Evolutionary conservation across 1,139 yeast species (phyloP).

Genomic region (Citeromyces siamensis): DNA sequence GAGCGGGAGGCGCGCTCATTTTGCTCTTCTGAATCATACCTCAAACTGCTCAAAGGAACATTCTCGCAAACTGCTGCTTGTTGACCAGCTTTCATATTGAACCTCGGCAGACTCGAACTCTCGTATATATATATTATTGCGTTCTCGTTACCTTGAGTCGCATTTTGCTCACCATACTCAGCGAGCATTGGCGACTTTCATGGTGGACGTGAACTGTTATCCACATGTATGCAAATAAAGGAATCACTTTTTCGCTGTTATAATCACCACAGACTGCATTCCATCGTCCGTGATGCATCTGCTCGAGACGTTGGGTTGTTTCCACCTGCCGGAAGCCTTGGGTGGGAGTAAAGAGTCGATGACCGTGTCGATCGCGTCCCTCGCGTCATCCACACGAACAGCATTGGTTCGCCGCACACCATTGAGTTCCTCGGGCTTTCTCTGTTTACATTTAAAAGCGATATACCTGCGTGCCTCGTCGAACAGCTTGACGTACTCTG

Average conservation of each 20-base stretch:
- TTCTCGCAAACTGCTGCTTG: too few relatives aligned
- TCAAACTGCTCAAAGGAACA: too few relatives aligned
- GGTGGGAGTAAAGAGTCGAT: not conserved
- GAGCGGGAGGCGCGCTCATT: too few relatives aligned
- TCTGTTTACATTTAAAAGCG: not conserved
- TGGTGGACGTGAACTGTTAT: too few relatives aligned
- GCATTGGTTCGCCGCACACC: not conserved
- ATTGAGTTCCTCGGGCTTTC: not conserved
- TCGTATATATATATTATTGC: too few relatives aligned
- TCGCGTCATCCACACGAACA: not conserved
- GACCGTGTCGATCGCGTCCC: not conserved
- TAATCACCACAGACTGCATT: not conserved
- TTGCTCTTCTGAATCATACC: too few relatives aligned
- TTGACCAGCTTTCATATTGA: too few relatives aligned
- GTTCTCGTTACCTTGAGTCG: too few relatives aligned
- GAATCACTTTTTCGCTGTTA: not conserved
- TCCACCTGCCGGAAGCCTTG: not conserved
- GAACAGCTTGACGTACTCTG: not conserved
- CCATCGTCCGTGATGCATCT: constrained; percentile 1
- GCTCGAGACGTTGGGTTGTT: not conserved
- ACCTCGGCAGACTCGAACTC: too few relatives aligned
- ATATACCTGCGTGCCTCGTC: not conserved
- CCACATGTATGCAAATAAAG: too few relatives aligned
- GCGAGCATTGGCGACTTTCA: too few relatives aligned
- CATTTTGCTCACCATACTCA: too few relatives aligned